Evolutionary conservation across 768 basidiomycete genomes (phyloP), one percentile per base, ranked within the genome.

Genomic region (Lentinula sp.): DNA sequence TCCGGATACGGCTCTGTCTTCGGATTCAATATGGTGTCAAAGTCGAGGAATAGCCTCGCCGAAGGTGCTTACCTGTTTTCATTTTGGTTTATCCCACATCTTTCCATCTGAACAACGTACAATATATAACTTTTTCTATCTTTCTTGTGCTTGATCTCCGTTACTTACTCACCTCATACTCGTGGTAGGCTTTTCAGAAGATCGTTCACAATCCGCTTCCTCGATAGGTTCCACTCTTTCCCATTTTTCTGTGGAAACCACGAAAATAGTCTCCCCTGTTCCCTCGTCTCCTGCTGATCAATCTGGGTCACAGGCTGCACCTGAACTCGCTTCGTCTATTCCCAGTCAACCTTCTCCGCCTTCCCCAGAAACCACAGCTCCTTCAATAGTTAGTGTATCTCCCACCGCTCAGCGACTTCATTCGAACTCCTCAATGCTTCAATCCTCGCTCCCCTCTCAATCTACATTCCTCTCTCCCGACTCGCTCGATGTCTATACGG

Each of bases 1-100:
- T 59, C 57, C n/a, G 57, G 46, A 21, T 59, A 59, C 21, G 57
- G 57, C 5, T 59, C 57, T 48, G 46, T 59, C 23, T 59, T 59
- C 46, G 57, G 57, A 15, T 59, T 59, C 32, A 50, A 39, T 37
- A 23, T 59, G 48, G 57, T 40, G 57, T n/a, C 43, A 9, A 59
- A 59, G 57, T 37, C 46, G 21, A 59, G 45, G 46, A 59, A 59
- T 31, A 59, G 57, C 15, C 10, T 59, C n/a, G 48, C 45, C 28
- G 42, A 59, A 59, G 57, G 57, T 59, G 42, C 31, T 48, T 45
- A 43, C 45, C 40, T 46, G 15, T 46, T 57, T 48, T 32, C 23
- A 11, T 49, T 39, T 49, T n/a, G 35, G 13, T 46, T 45, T 57
- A 4, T 23, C 21, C 9, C 8, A 10, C 46, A 50, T 59, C 28